phyloP scores from a whole-genome alignment of 75 land plant genomes.

The Picea sitchensis region DNA sequence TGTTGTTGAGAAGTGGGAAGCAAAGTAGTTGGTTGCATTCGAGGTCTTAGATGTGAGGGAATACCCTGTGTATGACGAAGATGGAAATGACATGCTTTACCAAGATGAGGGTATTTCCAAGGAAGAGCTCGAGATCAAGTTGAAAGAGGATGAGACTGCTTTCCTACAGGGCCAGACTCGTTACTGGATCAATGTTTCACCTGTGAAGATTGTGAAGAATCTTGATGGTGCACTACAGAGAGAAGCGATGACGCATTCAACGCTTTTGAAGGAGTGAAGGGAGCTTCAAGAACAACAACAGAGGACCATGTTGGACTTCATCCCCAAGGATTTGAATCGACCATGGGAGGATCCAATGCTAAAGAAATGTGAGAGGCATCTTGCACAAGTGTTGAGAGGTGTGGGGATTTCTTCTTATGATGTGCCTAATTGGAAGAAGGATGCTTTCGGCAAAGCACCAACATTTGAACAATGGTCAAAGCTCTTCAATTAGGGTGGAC shows the following conservation, averaged over 20 bases:
- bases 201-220: conserved; percentile 14
- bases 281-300: conserved; percentile 31
- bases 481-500: neutral
- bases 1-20: conserved; percentile 84
- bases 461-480: conserved; percentile 16
- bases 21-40: conserved; percentile 77
- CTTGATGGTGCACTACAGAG: conserved; percentile 15
- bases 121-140: conserved; percentile 84
- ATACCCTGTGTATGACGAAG: conserved; percentile 72
- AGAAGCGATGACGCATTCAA: conserved; percentile 26
- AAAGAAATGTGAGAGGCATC: conserved; percentile 11
- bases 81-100: conserved; percentile 66
- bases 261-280: conserved; percentile 30
- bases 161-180: conserved; percentile 72
- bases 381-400: conserved; percentile 30
- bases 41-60: conserved; percentile 66
- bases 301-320: conserved; percentile 12
- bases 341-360: conserved; percentile 14
- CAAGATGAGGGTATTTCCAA: conserved; percentile 71
- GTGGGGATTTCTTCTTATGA: conserved; percentile 21
- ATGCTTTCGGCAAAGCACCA: conserved; percentile 15
- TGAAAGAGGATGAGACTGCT: conserved; percentile 83
- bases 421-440: conserved; percentile 17
- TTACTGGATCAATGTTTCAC: conserved; percentile 14
- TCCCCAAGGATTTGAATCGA: conserved; percentile 8